These are phyloP conservation scores for Talaromyces sp. DNA, from an alignment of 2,329 filamentous ascomycete genomes.

Conservation along the genomic window DNA sequence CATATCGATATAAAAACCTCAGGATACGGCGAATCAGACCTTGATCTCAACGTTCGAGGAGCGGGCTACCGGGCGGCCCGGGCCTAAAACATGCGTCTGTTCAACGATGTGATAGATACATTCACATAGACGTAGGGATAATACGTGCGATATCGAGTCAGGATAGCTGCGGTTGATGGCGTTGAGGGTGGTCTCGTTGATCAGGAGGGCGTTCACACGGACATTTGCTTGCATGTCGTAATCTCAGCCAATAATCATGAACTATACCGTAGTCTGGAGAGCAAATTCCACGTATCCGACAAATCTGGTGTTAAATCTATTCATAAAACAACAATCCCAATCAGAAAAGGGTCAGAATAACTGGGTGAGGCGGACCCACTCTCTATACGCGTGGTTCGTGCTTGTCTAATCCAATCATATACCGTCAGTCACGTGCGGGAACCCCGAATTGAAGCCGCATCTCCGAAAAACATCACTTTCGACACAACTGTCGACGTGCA, in stretches of 20 bases:
- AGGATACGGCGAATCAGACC: background rate
- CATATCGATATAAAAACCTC: background rate
- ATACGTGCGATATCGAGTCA: background rate
- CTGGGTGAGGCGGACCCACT: background rate
- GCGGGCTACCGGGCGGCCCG: background rate
- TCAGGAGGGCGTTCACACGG: conserved; percentile 1
- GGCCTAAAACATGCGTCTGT: background rate
- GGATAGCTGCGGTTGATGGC: background rate
- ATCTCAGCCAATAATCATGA: fast-evolving
- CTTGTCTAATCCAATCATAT: background rate
- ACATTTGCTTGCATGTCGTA: background rate
- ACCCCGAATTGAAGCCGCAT: background rate
- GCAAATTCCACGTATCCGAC: background rate
- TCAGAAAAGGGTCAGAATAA: background rate
- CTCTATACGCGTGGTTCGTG: background rate
- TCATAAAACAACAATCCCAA: background rate
- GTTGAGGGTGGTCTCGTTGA: background rate
- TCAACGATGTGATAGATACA: background rate
- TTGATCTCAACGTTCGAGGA: background rate
- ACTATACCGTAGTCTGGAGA: background rate
- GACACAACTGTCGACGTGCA: too few species aligned
- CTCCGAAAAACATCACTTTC: background rate
- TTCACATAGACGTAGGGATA: background rate
- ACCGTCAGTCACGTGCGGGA: background rate
- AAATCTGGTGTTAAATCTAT: background rate